Evolutionary conservation across 2,329 filamentous ascomycete species (phyloP), one percentile per base, ranked within the genome.

Genomic region (Paecilomyces variotii): DNA sequence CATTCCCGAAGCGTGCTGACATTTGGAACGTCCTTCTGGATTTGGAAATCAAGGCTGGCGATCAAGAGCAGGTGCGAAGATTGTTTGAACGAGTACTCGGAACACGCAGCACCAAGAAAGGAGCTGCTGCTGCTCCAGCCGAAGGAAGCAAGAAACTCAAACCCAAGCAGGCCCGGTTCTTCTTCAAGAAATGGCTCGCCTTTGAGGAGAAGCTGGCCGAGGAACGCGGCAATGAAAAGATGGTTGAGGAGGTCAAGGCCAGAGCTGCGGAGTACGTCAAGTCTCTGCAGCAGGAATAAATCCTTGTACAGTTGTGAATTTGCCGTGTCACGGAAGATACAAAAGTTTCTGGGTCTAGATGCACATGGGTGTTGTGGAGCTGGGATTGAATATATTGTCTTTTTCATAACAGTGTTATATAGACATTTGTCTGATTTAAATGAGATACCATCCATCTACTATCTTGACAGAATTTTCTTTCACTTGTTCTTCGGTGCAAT

Each of bases 21-120:
- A 79, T 97, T 56, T 97, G 93, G 93, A 94, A 91, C 74, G 87
- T 96, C 74, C 86, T 96, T 64, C 77, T 97, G 1, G 91, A 96
- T 70, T 82, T 97, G 58, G 94, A 99, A 78, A 82, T 87, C 58
- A 82, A 79, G 66, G 73, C 76, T 61, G 80, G 82, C 12, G 82
- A 85, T 34, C 79, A 81, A 49, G 84, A 85, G 49, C 82, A 86
- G 35, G 83, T 92, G 28, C 82, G 91, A 54, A 86, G 87, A 60
- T 78, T 97, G 54, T 97, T 94, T 70, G 91, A 96, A 77, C 82
- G 92, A 51, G 88, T 92, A 28, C 71, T 79, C 57, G 74, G 74
- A 5, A 68, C 75, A 39, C 69, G 69, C 80, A 83, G 66, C 34
- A 53, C 58, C 57, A 61, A 61, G 53, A 74, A 73, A 65, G 74